Base-by-base conservation (phyloP, 2,329 filamentous ascomycete genomes). In the Ascocoryne sarcoides region DNA sequence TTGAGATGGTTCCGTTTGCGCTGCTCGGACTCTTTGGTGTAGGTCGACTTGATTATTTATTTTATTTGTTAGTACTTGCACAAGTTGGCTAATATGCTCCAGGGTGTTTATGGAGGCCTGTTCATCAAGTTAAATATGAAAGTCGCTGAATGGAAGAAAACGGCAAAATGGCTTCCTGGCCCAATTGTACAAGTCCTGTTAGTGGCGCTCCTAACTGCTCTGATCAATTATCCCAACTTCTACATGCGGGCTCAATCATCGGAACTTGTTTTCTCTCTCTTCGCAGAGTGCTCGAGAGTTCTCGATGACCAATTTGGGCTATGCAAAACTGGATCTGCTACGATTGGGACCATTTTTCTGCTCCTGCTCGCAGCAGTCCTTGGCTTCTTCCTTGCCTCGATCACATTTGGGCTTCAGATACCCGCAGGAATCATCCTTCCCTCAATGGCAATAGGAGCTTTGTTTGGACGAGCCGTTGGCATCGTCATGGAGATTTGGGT, bases 121-220 rank as follows among this genome's bases (percentile, higher is more conserved):
- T 95, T 98, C 60, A 95, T 96, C 67, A 90, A 88, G 56, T 68
- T 87, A 44, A 98, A 98, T 64, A 93, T 95, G 81, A 75, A 73
- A 44, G 71, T 96, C 29, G 84, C 88, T 2, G 69, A 74, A 52
- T 93, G 86, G 80, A 84, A 89, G 56, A 83, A 83, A 55, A 71
- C 77, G 23, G 46, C 54, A 5, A 64, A 71, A 12, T 78, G 76
- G 58, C 75, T 87, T 12, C 79, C 82, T 21, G 76, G 76, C 4
- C 89, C 92, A 2, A 68, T 95, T 19, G 62, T 74, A 10, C 89
- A 96, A 64, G 90, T 96, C 8, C 65, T 82, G 16, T 63, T 79
- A n/a, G 77, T 95, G 17, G 80, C 90, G 4, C 66, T 89, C 31
- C 58, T 95, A 16, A 95, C 89, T 2, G 87, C 90, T 1, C 60